Base-by-base conservation (phyloP, 768 basidiomycete genomes). In the Phallus indusiatus region DNA sequence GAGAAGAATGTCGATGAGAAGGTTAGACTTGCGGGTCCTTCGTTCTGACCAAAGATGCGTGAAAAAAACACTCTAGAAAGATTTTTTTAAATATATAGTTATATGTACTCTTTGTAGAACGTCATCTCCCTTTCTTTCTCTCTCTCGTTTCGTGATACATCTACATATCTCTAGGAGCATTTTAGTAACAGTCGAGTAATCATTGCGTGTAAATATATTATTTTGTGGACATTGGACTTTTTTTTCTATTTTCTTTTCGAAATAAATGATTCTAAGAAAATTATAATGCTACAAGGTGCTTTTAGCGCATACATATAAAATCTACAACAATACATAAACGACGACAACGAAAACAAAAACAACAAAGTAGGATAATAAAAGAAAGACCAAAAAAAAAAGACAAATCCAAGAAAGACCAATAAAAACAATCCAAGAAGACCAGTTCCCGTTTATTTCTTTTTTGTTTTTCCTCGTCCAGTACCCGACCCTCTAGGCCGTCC, bases 21-120 rank as follows among this genome's bases (percentile, higher is more conserved):
- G 71, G 92, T 96, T 59, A 79, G 86, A 67, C 68, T 80, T 62
- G 91, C 94, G 21, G 95, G 94, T 42, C 95, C 94, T 20, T 72
- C 67, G 61, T 35, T 68, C 1, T 42, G 42, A 42, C n/a, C n/a
- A 42, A 42, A 2, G 14, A 14, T 2, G 16, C 36, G n/a, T n/a
- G 28, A 28, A 28, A 28, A 28, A 28, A 28, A 28, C 2, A 28
- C 42, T 12, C n/a, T 12, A n/a, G 14, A 42, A 42, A 4, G n/a
- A n/a, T n/a, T n/a, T n/a, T n/a, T n/a, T n/a, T n/a, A n/a, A n/a
- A n/a, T n/a, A n/a, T n/a, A n/a, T 42, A 14, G 42, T 42, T 42
- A n/a, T n/a, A n/a, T n/a, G n/a, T 42, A 14, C 42, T 42, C 12
- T 42, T 42, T 42, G 42, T 42, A 12, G 28, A 28, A 4, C 9